phyloP scores from a whole-genome alignment of 768 basidiomycete genomes.

The Daedaleopsis nitida region DNA sequence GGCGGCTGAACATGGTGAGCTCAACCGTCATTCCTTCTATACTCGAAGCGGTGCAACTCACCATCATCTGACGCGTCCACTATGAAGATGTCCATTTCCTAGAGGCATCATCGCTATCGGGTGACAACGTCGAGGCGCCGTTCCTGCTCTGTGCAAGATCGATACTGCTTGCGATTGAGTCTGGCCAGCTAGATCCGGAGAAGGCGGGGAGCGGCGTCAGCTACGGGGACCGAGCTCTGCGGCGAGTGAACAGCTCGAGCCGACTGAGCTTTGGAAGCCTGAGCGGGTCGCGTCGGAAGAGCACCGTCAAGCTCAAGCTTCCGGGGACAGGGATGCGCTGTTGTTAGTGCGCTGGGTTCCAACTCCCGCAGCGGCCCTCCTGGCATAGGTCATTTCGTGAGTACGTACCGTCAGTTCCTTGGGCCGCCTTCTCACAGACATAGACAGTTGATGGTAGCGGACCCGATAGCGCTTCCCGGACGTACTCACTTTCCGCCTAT shows the following conservation, averaged over 20 bases:
- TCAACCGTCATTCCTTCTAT: neutral
- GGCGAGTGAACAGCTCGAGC: constrained; percentile 90
- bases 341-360: constrained; percentile 47
- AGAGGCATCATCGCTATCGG: constrained; percentile 88
- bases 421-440: constrained; percentile 6
- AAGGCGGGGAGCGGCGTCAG: constrained; percentile 93
- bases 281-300: constrained; percentile 63
- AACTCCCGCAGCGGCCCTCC: neutral
- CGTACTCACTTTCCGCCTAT: neutral
- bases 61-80: neutral
- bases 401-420: constrained; percentile 6
- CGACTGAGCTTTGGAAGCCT: constrained; percentile 84
- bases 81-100: constrained; percentile 85
- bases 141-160: constrained; percentile 87
- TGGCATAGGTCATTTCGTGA: constrained; percentile 8
- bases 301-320: constrained; percentile 60
- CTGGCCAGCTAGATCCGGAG: constrained; percentile 89
- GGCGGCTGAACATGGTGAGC: constrained; percentile 92
- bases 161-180: constrained; percentile 88
- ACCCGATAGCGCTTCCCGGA: constrained; percentile 1
- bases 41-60: neutral
- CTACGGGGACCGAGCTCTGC: constrained; percentile 91
- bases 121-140: constrained; percentile 93
- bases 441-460: neutral
- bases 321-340: constrained; percentile 59